Evolutionary conservation across 176 grass and related monocot genomes (phyloP).

Genomic region (Oryza officinalis): DNA sequence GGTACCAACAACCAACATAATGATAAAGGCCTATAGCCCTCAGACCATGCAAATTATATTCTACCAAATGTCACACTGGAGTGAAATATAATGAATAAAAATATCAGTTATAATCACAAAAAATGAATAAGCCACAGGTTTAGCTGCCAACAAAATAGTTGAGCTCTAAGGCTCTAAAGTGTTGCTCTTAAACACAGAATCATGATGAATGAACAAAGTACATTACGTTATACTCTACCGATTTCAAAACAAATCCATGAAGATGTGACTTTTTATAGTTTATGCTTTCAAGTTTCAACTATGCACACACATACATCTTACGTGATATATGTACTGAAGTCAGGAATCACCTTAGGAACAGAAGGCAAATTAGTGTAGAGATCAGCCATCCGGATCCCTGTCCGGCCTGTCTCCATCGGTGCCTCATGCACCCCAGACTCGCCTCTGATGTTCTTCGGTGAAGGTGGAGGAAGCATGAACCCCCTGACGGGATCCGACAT

Average conservation of each 20-base stretch:
- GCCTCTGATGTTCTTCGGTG: constrained; percentile 50
- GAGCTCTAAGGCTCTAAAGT: neutral
- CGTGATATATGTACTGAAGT: neutral
- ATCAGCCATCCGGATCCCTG: constrained; percentile 54
- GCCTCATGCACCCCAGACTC: constrained; percentile 54
- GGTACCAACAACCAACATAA: neutral
- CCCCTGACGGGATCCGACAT: constrained; percentile 72
- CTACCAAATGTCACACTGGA: neutral
- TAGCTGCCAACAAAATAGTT: neutral
- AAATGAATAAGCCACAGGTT: constrained; percentile 7
- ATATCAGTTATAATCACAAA: neutral
- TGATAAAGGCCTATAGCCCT: neutral
- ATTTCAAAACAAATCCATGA: neutral
- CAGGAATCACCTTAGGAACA: constrained; percentile 72
- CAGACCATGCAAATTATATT: neutral
- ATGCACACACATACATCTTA: neutral
- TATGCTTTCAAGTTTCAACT: neutral
- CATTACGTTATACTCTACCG: neutral
- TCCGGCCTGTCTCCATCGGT: constrained; percentile 49
- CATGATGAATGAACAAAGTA: neutral
- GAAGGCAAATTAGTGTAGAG: constrained; percentile 63
- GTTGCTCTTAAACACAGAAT: neutral
- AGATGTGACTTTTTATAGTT: neutral
- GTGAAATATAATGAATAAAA: neutral
- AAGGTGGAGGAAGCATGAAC: constrained; percentile 77